Percentiles rank a stretch among this genome's conserved stretches.
phyloP scores from a whole-genome alignment of 148 eudicot genomes.

The Amaranthus hypochondriacus region DNA sequence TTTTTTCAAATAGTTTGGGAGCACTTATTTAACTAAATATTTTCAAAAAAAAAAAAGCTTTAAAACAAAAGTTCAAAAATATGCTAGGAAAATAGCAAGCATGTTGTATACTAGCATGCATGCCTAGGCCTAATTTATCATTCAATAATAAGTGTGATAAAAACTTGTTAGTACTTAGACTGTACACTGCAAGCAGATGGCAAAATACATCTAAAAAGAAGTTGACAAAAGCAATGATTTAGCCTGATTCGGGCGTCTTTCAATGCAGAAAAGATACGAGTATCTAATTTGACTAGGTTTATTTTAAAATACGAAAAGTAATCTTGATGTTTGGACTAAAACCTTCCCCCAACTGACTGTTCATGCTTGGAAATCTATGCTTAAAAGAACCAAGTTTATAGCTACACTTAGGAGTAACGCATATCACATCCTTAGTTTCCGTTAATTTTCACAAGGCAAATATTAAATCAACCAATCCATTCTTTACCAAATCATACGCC shows the following conservation, averaged over 20 bases:
- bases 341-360: background rate
- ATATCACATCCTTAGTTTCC: too few species aligned
- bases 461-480: background rate
- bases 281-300: constrained; percentile 18
- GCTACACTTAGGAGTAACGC: too few species aligned
- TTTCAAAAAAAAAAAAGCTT: too few species aligned
- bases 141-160: constrained; percentile 11
- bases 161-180: background rate
- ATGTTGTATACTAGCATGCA: background rate
- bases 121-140: constrained; percentile 5
- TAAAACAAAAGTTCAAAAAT: background rate
- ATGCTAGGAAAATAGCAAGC: constrained; percentile 16
- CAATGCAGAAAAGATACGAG: constrained; percentile 13
- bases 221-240: constrained; percentile 19
- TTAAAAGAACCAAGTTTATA: too few species aligned
- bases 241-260: constrained; percentile 23
- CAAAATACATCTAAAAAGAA: constrained; percentile 24
- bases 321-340: constrained; percentile 15
- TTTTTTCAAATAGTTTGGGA: too few species aligned
- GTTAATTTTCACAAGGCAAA: background rate
- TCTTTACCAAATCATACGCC: too few species aligned
- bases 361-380: background rate
- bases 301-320: constrained; percentile 12
- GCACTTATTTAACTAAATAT: too few species aligned
- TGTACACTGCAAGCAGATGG: constrained; percentile 5